Evolutionary conservation across 768 basidiomycete species (phyloP), one percentile per base, ranked within the genome.

Genomic region (Lactarius deliciosus): DNA sequence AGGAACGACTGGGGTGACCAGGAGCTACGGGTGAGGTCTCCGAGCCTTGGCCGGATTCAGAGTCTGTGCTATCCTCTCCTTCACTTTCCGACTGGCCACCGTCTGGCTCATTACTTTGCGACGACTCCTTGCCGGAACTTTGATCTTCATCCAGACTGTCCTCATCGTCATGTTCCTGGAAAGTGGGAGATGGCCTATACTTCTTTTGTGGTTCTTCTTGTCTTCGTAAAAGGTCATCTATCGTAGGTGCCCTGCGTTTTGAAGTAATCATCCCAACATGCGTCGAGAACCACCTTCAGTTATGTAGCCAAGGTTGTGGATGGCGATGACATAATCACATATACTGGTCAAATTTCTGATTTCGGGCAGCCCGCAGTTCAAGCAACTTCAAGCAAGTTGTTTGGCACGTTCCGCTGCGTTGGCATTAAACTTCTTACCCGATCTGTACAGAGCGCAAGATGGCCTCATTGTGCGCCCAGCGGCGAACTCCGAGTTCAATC

Each of bases 211-310:
- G 74, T 3, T 66, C 73, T 53, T 79, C 79, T 60, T 77, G 76
- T 69, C 71, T 71, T 25, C 75, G 78, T 74, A 78, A 67, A 16
- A 80, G 71, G 36, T 79, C 79, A 40, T 80, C 79, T 18, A 73
- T 72, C 7, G 77, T 77, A 7, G 74, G 61, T 0, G 62, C 66
- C 25, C 70, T 74, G 20, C 77, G 75, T 64, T 79, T 79, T 34
- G 64, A 64, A 40, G 69, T 58, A 22, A 70, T 53, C 73, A 76
- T 77, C 45, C 22, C 11, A 20, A 11, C 55, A 9, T 32, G 16
- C 20, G 47, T 3, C 47, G 47, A 50, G 47, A 25, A 50, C 47
- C n/a, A 40, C 38, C 38, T 40, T 15, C 38, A 40, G 38, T 40
- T 38, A 38, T 11, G 11, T 10, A 15, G 38, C 13, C 11, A 40